A percentile compares a stretch with the other conserved stretches of the same genome.
These are phyloP conservation scores for Diplodia intermedia DNA, from an alignment of 2,329 filamentous ascomycete genomes.

Conservation along the genomic window DNA sequence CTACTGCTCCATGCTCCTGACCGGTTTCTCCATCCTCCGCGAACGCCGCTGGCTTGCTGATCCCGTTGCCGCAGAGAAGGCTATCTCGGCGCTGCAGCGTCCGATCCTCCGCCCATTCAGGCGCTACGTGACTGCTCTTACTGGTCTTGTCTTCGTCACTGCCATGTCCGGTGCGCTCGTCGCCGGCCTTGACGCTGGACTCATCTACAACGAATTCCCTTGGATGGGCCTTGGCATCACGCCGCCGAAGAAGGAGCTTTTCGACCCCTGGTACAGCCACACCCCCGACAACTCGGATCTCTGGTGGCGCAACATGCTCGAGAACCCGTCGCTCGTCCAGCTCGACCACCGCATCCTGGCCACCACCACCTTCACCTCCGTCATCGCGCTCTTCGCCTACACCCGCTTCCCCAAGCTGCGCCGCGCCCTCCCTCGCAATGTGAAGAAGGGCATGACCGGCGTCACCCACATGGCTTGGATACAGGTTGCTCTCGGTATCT, in stretches of 20 bases:
- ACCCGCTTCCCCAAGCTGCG: constrained; percentile 72
- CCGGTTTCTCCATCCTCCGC: constrained; percentile 83
- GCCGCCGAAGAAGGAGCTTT: constrained; percentile 82
- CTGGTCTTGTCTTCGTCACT: constrained; percentile 81
- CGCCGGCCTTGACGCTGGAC: constrained; percentile 90
- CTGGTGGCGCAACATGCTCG: constrained; percentile 96
- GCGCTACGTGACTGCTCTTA: constrained; percentile 72
- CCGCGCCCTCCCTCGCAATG: constrained; percentile 60
- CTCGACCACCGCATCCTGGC: constrained; percentile 94
- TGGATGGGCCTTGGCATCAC: constrained; percentile 87
- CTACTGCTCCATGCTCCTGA: constrained; percentile 93
- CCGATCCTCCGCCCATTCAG: constrained; percentile 77
- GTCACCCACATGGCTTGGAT: constrained; percentile 81
- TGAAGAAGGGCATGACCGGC: constrained; percentile 76
- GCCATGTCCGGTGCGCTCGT: constrained; percentile 94
- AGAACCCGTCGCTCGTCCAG: constrained; percentile 95
- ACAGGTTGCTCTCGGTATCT: constrained; percentile 87
- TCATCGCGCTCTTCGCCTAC: constrained; percentile 83
- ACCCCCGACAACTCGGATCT: constrained; percentile 79
- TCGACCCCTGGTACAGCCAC: constrained; percentile 84
- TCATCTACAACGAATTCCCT: constrained; percentile 99
- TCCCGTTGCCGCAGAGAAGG: constrained; percentile 66
- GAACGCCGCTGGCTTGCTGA: constrained; percentile 70
- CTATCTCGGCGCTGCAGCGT: constrained; percentile 67
- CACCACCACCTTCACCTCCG: constrained; percentile 82